These are phyloP conservation scores for Aurantiochytrium sp. DNA, from an alignment of 108 stramenopile genomes.

Conservation along the genomic window DNA sequence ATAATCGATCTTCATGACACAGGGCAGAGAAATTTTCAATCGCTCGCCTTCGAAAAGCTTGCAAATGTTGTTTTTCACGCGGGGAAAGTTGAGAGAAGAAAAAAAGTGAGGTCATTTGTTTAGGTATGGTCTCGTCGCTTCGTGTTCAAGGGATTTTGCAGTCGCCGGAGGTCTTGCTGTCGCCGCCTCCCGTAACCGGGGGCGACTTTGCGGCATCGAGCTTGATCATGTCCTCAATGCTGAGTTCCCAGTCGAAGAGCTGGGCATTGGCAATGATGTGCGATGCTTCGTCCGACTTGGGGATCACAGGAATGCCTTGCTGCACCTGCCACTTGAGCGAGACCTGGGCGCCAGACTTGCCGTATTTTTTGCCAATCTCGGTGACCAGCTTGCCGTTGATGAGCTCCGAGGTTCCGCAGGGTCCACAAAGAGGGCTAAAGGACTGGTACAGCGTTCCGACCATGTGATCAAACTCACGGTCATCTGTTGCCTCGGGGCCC, in stretches of 20 bases:
- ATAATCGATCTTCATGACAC: no score
- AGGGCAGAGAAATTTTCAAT: no score
- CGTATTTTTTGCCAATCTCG: constrained; percentile 58
- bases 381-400: neutral
- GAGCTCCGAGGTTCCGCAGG: neutral
- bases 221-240: constrained; percentile 53
- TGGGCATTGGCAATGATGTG: constrained; percentile 65
- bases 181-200: neutral
- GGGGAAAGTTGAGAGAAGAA: no score
- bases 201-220: neutral
- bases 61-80: no score
- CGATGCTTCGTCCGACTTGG: constrained; percentile 51
- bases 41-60: no score
- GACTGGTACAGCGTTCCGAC: neutral
- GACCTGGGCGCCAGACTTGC: constrained; percentile 64
- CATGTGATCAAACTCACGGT: neutral
- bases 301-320: constrained; percentile 57
- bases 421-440: constrained; percentile 2
- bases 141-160: neutral
- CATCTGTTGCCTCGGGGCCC: neutral
- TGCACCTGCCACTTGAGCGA: constrained; percentile 68
- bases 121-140: no score
- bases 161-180: neutral
- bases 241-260: constrained; percentile 65
- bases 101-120: no score